Percentiles rank a stretch among this genome's conserved stretches.
Evolutionary conservation across 1,284 basidiomycete species (phyloP).

Genomic region (Clitocybe nebularis): DNA sequence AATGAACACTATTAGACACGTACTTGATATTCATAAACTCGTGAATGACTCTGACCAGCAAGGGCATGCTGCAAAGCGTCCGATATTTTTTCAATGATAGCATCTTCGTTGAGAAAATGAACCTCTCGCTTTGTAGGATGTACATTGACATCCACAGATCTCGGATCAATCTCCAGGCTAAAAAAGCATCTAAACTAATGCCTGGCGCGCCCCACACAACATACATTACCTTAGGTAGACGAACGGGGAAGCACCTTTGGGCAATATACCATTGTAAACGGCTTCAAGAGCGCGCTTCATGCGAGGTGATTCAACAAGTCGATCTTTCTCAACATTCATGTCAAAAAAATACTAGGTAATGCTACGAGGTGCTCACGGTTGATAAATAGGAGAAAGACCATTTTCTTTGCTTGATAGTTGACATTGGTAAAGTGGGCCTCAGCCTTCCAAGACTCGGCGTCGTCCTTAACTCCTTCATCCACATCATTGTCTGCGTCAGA

Average conservation of each 20-base stretch:
- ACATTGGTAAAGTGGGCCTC: constrained; percentile 83
- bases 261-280: constrained; percentile 83
- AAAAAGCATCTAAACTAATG: no score
- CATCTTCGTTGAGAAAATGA: constrained; percentile 92
- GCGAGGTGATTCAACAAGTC: constrained; percentile 86
- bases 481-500: constrained; percentile 23
- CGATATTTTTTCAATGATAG: constrained; percentile 80
- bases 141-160: constrained; percentile 94
- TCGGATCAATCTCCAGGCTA: constrained; percentile 82
- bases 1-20: constrained; percentile 4
- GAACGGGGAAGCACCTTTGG: constrained; percentile 90
- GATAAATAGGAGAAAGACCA: constrained; percentile 89
- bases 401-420: constrained; percentile 88
- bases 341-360: constrained; percentile 2
- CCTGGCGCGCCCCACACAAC: no score
- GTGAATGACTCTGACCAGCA: constrained; percentile 63
- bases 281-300: constrained; percentile 88
- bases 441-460: constrained; percentile 57
- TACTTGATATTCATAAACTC: constrained; percentile 84
- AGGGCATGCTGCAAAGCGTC: constrained; percentile 66
- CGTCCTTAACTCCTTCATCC: constrained; percentile 23
- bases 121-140: constrained; percentile 98
- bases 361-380: constrained; percentile 67
- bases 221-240: constrained; percentile 89
- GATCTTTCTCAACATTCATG: constrained; percentile 51